These are phyloP conservation scores for Paraphoma chrysanthemicola DNA, from an alignment of 2,329 filamentous ascomycete genomes.

Conservation along the genomic window DNA sequence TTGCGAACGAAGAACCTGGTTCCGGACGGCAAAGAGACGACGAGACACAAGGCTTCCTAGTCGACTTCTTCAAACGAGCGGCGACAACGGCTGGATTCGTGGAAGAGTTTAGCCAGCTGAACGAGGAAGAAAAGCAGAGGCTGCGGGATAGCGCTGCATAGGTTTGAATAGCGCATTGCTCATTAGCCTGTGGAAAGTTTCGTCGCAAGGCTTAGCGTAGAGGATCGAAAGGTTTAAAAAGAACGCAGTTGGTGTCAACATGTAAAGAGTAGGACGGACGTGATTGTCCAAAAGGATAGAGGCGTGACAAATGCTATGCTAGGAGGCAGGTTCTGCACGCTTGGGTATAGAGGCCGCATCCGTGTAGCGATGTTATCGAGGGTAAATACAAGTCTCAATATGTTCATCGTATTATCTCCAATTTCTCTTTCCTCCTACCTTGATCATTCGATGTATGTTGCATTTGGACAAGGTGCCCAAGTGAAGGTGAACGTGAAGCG, in stretches of 20 bases:
- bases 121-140: conserved; percentile 61
- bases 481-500: neutral
- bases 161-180: neutral
- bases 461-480: too few relatives aligned
- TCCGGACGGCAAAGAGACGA: conserved; percentile 75
- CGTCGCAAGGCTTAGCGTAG: neutral
- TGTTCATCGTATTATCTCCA: neutral
- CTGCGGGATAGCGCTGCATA: conserved; percentile 48
- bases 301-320: neutral
- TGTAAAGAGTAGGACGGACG: neutral
- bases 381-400: neutral
- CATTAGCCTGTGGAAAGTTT: too few relatives aligned
- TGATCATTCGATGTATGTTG: too few relatives aligned
- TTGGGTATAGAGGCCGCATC: neutral
- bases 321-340: neutral
- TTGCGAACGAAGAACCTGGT: conserved; percentile 62
- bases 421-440: neutral
- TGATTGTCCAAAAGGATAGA: neutral
- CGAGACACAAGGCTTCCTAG: conserved; percentile 85
- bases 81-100: conserved; percentile 62
- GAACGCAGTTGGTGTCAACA: neutral
- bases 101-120: conserved; percentile 62
- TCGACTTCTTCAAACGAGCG: conserved; percentile 75
- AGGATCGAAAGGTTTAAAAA: too few relatives aligned
- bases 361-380: neutral